These are phyloP conservation scores for Artemisia annua DNA, from an alignment of 129 eudicot genomes.

Conservation along the genomic window DNA sequence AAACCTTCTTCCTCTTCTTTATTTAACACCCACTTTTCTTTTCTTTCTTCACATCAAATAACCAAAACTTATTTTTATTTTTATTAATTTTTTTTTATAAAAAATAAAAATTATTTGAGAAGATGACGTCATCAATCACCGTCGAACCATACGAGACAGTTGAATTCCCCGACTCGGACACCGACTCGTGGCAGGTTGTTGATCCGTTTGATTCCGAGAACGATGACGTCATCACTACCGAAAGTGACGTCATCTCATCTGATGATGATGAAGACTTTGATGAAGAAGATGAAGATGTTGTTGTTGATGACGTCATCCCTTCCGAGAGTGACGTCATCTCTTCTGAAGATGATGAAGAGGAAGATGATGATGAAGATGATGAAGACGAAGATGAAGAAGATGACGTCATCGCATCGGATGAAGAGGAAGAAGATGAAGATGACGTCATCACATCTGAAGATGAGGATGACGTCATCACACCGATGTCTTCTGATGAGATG, in stretches of 20 bases:
- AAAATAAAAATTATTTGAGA: conserved; percentile 11
- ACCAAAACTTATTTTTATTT: not conserved
- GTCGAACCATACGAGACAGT: conserved; percentile 32
- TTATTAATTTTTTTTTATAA: not conserved
- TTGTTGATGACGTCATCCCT: conserved; percentile 25
- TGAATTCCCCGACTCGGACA: conserved; percentile 23
- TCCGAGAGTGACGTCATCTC: no score
- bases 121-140: conserved; percentile 26
- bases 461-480: no score
- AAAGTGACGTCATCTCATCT: conserved; percentile 23
- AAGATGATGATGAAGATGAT: no score
- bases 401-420: no score
- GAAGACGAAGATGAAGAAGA: no score
- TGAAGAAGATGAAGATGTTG: conserved; percentile 20
- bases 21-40: conserved; percentile 4
- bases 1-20: not conserved
- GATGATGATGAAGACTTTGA: conserved; percentile 15
- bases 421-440: no score
- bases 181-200: conserved; percentile 63
- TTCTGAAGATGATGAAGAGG: no score
- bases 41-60: not conserved
- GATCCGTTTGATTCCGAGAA: conserved; percentile 44
- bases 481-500: no score
- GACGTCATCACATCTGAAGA: no score
- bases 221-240: conserved; percentile 30